Evolutionary conservation across 2,329 filamentous ascomycete species (phyloP), one percentile per base, ranked within the genome.

Genomic region (Rhytidhysteron rufulum): DNA sequence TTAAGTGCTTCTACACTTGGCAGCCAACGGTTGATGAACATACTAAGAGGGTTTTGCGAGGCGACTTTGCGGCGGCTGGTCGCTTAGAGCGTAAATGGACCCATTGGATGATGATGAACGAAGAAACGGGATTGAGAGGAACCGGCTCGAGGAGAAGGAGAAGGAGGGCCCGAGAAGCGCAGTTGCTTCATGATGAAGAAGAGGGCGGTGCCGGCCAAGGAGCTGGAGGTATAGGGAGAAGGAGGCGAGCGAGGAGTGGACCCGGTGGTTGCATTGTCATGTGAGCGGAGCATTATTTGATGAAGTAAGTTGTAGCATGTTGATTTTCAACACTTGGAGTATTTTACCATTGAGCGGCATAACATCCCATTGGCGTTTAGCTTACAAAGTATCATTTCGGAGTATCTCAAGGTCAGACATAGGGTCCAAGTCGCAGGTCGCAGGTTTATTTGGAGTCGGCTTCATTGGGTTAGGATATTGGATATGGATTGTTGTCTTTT

Each of bases 21-120:
- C 91, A 97, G 67, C 87, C 88, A 69, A 96, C 89, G 0, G 89
- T 96, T 4, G 86, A 96, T 51, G 89, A 96, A 63, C 91, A 97
- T 65, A 89, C 83, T 39, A 91, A 90, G 68, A 80, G 90, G 4
- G 87, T 96, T 1, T 65, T 95, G 37, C 74, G 79, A 4, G 88
- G 88, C 5, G 86, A 95, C 46, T 77, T 88, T 43, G 72, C 75
- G 0, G 77, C 86, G 1, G 93, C 93, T 1, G 76, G 75, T 27
- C 74, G 87, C n/a, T 73, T 97, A 16, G 90, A 95, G 71, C 77
- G 83, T 48, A 94, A 91, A 62, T 97, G 91, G 91, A 85, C 85
- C 0, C 86, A 94, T 40, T 95, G 88, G 63, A 96, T 96, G 89
- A 87, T 94, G 68, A 83, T 87, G 13, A 86, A 80, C 37, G 88